Base-by-base conservation (phyloP, 441 rosid genomes). In the Populus trichocarpa region DNA sequence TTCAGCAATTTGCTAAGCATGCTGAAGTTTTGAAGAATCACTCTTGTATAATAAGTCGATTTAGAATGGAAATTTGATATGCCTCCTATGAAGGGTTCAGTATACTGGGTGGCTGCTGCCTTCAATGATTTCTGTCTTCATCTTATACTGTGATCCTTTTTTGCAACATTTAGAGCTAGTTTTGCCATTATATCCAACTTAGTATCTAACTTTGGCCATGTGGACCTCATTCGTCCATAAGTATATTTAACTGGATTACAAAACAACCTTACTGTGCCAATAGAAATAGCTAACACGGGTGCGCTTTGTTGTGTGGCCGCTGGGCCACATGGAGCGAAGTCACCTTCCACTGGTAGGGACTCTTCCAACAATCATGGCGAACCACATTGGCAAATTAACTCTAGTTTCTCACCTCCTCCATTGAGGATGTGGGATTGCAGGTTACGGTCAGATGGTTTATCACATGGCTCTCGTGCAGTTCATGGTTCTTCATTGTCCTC, bases 231-330 rank as follows among this genome's bases (percentile, higher is more conserved):
- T 72, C 69, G 32, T 33, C 30, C 25, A 65, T 82, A 73, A 74
- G 33, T 33, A 57, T 50, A 61, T 72, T 61, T 74, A 23, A 35
- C 63, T 75, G 78, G 81, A 75, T 74, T n/a, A 67, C 70, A 38
- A 40, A 40, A 78, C 71, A 74, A 38, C 73, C 77, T 70, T 82
- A 26, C 70, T 72, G 81, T 83, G 81, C 69, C 65, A 23, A 50
- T 81, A 86, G 77, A 86, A 86, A 83, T 91, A 88, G 90, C 89
- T 85, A 95, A 89, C 86, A 95, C 90, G 97, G 99, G 98, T 86
- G 96, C 94, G 0, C 90, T 92, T 79, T 95, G 98, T 89, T 93
- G 99, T 81, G 90, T 91, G 92, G 99, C 95, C 97, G 78, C 91
- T 84, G 78, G 97, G 88, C 95, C 98, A 94, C 97, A 91, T 85